Base-by-base conservation (phyloP, 176 grass and related monocot genomes). In the Eragrostis nindensis region DNA sequence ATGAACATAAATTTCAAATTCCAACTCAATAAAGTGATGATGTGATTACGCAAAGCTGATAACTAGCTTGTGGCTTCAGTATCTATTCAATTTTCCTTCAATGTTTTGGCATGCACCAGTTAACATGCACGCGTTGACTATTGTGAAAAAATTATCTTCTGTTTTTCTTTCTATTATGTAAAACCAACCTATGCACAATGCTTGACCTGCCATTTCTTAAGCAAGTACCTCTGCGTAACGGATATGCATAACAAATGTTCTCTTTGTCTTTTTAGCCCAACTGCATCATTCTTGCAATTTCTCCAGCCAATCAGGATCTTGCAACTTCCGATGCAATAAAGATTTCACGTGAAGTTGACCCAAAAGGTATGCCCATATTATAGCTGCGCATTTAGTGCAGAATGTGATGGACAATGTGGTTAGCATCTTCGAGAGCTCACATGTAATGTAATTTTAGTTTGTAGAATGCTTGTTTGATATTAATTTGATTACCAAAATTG, bases 321-420 rank as follows among this genome's bases (percentile, higher is more conserved):
- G 97, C 97, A 63, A 99, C 97, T 80, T 99, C 97, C 66, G 97
- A 99, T 93, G 97, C 97, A 68, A 99, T 99, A 70, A 99, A 99
- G 82, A 96, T 99, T 86, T 95, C 93, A 49, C 91, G 97, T 54
- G 97, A 96, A 90, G 88, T 99, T 67, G 97, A 99, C 39, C 93
- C 97, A 16, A 99, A 99, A 93, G 97, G 97, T 99, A 99, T 43
- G 42, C 55, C 13, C 49, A 27, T 73, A 60, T 18, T 38, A 43
- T 68, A 64, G 36, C 80, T 54, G 30, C 1, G 4, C 30, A 38
- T 70, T 66, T 1, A 8, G 54, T 82, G 3, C 47, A 71, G 22
- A 57, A 4, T 44, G 52, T 83, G 47, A 39, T 66, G 39, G 8
- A 12, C 52, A 16, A 21, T 43, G 53, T 75, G 32, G 6, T 59